Evolutionary conservation across 73 alveolate species (phyloP).

Genomic region (Breviolum minutum): DNA sequence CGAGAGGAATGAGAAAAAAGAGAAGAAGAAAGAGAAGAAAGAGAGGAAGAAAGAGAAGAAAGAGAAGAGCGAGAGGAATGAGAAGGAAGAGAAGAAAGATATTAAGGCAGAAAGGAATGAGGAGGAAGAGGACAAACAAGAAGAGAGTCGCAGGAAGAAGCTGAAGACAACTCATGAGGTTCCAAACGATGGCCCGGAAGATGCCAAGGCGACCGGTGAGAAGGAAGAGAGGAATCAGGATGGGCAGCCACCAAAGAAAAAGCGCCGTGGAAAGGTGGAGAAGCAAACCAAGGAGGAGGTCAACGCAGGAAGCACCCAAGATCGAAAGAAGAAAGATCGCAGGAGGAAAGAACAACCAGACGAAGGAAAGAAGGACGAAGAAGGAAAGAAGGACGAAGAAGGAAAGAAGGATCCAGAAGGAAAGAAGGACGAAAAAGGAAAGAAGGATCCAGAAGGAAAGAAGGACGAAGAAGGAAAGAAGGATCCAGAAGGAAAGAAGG

Average conservation of each 20-base stretch:
- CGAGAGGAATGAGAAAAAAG: background rate
- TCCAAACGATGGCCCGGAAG: background rate
- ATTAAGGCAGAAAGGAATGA: background rate
- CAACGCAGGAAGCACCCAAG: too few relatives aligned
- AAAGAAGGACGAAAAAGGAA: background rate
- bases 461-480: background rate
- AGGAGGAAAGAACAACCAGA: background rate
- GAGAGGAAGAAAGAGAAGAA: background rate
- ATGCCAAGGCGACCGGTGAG: too few relatives aligned
- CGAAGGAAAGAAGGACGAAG: background rate
- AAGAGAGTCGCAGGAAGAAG: background rate
- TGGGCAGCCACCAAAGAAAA: background rate
- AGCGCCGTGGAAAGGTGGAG: background rate
- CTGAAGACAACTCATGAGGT: too few relatives aligned
- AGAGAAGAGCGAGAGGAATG: background rate
- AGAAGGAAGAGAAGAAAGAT: background rate
- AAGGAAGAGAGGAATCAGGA: too few relatives aligned
- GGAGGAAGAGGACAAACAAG: background rate
- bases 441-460: background rate
- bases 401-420: background rate
- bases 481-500: too few relatives aligned
- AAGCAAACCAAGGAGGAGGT: background rate
- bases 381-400: background rate
- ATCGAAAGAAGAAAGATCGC: background rate
- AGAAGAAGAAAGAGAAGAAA: background rate